Evolutionary conservation across 768 basidiomycete genomes (phyloP).

Genomic region (Trametes punicea): DNA sequence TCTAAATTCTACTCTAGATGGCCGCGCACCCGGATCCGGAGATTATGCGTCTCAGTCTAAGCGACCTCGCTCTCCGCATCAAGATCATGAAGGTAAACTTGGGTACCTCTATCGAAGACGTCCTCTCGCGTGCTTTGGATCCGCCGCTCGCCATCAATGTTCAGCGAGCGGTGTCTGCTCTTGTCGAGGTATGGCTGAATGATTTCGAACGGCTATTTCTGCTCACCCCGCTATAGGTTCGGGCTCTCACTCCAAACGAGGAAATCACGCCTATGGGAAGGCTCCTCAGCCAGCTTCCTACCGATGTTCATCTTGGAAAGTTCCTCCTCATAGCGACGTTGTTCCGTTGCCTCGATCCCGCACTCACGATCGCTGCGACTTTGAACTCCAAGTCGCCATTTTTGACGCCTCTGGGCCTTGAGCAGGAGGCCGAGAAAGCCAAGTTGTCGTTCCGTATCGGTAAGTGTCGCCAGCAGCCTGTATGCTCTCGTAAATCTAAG

Average conservation of each 20-base stretch:
- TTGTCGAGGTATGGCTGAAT: no score
- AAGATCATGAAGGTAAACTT: constrained; percentile 92
- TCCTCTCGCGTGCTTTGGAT: constrained; percentile 82
- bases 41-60: constrained; percentile 90
- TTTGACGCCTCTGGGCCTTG: constrained; percentile 81
- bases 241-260: constrained; percentile 79
- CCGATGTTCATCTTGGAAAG: constrained; percentile 95
- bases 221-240: no score
- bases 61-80: constrained; percentile 86
- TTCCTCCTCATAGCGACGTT: constrained; percentile 81
- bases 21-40: constrained; percentile 90
- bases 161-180: constrained; percentile 81
- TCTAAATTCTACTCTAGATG: constrained; percentile 48
- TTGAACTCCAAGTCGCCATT: constrained; percentile 94
- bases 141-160: constrained; percentile 85
- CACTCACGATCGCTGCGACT: constrained; percentile 92
- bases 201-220: no score
- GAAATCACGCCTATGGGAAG: constrained; percentile 95
- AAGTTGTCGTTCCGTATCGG: constrained; percentile 77
- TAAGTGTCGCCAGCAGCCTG: no score
- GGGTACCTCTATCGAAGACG: constrained; percentile 85
- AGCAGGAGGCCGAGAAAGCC: constrained; percentile 81
- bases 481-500: background rate
- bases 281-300: constrained; percentile 85
- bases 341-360: constrained; percentile 90